Evolutionary conservation across 257 asterid genomes (phyloP).

Genomic region (Craterostigma plantagineum): DNA sequence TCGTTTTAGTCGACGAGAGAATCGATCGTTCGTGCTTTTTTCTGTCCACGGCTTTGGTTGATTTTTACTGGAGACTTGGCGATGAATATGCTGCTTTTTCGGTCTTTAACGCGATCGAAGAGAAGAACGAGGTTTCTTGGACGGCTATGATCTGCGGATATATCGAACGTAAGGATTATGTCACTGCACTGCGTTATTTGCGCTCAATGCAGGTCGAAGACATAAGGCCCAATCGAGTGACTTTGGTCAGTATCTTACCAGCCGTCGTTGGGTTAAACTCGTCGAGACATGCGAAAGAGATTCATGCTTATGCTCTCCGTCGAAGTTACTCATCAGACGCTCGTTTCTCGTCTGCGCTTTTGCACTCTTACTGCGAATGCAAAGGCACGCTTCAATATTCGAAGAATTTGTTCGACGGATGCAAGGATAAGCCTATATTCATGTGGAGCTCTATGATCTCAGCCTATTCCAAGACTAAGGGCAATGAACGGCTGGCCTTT

Average conservation of each 20-base stretch:
- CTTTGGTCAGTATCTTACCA: constrained; percentile 38
- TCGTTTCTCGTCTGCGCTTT: constrained; percentile 26
- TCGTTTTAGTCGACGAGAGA: constrained; percentile 33
- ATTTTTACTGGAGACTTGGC: constrained; percentile 32
- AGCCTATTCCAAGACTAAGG: constrained; percentile 26
- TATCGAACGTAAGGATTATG: constrained; percentile 17
- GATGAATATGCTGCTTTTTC: constrained; percentile 26
- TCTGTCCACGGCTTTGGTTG: constrained; percentile 31
- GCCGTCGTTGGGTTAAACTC: constrained; percentile 25
- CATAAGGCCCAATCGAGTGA: constrained; percentile 41
- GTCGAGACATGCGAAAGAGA: constrained; percentile 24
- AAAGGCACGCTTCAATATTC: constrained; percentile 17
- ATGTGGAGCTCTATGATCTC: constrained; percentile 60
- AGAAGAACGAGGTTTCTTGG: constrained; percentile 59
- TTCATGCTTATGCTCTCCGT: constrained; percentile 43
- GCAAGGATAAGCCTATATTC: constrained; percentile 36
- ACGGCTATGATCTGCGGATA: constrained; percentile 57
- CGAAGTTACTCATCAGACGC: constrained; percentile 30
- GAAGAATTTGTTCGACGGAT: constrained; percentile 29
- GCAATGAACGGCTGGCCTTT: constrained; percentile 30
- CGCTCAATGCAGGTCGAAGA: constrained; percentile 29
- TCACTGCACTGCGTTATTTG: constrained; percentile 21
- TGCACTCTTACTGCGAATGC: constrained; percentile 38
- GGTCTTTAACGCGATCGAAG: constrained; percentile 39
- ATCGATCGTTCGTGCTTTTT: constrained; percentile 25